These are phyloP conservation scores for Rubus parviflorus DNA, from an alignment of 306 rosid genomes.

Conservation along the genomic window DNA sequence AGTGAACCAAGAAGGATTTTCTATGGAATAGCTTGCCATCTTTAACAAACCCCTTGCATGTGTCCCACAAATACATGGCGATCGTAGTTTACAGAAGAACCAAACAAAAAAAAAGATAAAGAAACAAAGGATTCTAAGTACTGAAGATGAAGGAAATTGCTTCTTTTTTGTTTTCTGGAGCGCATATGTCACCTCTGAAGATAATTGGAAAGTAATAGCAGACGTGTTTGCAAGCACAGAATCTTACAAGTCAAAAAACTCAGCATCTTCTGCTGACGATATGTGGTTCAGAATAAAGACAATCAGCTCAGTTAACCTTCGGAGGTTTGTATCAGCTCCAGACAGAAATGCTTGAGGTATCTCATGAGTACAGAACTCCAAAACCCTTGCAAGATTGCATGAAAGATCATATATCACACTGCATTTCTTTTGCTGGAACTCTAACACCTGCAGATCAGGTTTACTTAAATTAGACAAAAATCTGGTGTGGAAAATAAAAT, in stretches of 20 bases:
- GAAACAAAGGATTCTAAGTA: neutral
- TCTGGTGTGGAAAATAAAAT: neutral
- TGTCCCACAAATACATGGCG: neutral
- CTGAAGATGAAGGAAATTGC: neutral
- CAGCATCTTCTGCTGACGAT: conserved; percentile 78
- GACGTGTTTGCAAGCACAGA: conserved; percentile 10
- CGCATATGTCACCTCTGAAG: neutral
- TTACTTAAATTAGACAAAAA: conserved; percentile 23
- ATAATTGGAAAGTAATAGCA: neutral
- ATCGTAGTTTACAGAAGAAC: neutral
- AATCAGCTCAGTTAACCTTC: conserved; percentile 88
- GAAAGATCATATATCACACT: conserved; percentile 91
- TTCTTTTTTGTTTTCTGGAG: neutral
- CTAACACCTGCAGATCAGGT: conserved; percentile 66
- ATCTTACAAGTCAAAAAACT: conserved; percentile 91
- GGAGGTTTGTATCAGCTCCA: conserved; percentile 84
- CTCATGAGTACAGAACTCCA: conserved; percentile 82
- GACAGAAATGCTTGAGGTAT: conserved; percentile 88
- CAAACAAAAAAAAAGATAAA: neutral
- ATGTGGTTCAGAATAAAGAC: conserved; percentile 83
- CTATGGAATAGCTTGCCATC: neutral
- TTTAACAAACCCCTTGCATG: neutral
- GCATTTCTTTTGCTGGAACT: conserved; percentile 96
- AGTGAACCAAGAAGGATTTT: neutral
- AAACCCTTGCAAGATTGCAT: conserved; percentile 85